Evolutionary conservation across 2,329 filamentous ascomycete genomes (phyloP).

Genomic region (Lasiodiplodia theobromae): DNA sequence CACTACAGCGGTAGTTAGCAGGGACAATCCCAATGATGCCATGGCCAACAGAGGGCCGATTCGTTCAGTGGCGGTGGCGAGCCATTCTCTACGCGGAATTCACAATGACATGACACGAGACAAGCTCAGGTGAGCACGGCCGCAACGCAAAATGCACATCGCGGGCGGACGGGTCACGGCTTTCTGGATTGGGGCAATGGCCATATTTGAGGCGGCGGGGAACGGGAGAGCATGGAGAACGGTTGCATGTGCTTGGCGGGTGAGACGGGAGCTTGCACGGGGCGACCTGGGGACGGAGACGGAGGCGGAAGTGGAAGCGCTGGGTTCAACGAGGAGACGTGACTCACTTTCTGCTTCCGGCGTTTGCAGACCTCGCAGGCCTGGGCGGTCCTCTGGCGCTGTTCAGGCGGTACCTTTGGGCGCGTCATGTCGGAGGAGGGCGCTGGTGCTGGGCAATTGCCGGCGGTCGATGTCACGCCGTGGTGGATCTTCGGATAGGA

Average conservation of each 20-base stretch:
- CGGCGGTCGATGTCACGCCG: constrained; percentile 23
- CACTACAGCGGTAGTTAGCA: constrained; percentile 53
- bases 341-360: constrained; percentile 69
- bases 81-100: not conserved
- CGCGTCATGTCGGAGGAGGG: constrained; percentile 54
- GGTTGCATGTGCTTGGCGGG: constrained; percentile 3
- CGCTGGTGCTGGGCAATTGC: constrained; percentile 19
- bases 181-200: not conserved
- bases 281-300: constrained; percentile 10
- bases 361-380: constrained; percentile 71
- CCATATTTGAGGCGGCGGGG: not conserved
- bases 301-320: constrained; percentile 14
- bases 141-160: not conserved
- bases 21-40: not conserved
- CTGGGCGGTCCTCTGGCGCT: constrained; percentile 68
- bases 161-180: not conserved
- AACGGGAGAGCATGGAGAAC: not conserved
- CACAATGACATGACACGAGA: constrained; percentile 11
- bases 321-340: not conserved
- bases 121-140: not conserved
- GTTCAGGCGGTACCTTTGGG: constrained; percentile 64
- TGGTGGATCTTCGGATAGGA: constrained; percentile 27
- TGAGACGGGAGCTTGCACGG: constrained; percentile 2
- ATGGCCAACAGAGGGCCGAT: constrained; percentile 5
- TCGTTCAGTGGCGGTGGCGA: not conserved